Percentiles rank a stretch among this genome's conserved stretches.
Conservation (phyloP, 768 basidiomycete species). For the Boletus vinaceobasis region DNA sequence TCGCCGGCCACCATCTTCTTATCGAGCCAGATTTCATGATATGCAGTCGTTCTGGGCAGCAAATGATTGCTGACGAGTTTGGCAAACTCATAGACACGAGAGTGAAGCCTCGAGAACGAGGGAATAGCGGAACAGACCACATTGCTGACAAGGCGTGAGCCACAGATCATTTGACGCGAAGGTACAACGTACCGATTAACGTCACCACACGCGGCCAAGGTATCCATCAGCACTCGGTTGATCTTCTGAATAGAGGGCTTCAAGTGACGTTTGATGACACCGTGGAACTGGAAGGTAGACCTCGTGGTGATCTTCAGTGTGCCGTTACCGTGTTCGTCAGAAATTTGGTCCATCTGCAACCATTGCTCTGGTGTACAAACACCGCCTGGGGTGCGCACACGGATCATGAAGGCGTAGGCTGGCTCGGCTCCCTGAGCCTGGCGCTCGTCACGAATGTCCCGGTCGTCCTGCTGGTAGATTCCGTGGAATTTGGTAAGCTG, state of each 20-base stretch:
- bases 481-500: slow-evolving; percentile 99
- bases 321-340: slow-evolving; percentile 90
- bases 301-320: slow-evolving; percentile 98
- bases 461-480: slow-evolving; percentile 95
- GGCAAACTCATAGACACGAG: slow-evolving; percentile 78
- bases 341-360: slow-evolving; percentile 93
- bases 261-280: slow-evolving; percentile 94
- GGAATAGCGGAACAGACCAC: slow-evolving; percentile 92
- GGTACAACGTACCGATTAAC: slow-evolving; percentile 70
- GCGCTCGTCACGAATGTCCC: slow-evolving; percentile 96
- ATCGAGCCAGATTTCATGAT: slow-evolving; percentile 99
- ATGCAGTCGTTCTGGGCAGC: slow-evolving; percentile 86
- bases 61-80: slow-evolving; percentile 82
- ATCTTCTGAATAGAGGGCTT: slow-evolving; percentile 97
- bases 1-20: slow-evolving; percentile 95
- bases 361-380: slow-evolving; percentile 91
- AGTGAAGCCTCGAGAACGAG: slow-evolving; percentile 80
- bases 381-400: slow-evolving; percentile 93
- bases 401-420: slow-evolving; percentile 98
- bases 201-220: slow-evolving; percentile 97
- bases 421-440: slow-evolving; percentile 90
- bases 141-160: slow-evolving; percentile 50
- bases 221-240: slow-evolving; percentile 87
- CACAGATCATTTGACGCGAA: neutral
- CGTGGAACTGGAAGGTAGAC: slow-evolving; percentile 99